Evolutionary conservation across 1,284 basidiomycete species (phyloP), one percentile per base, ranked within the genome.

Genomic region (Pseudozyma tsukubaensis): DNA sequence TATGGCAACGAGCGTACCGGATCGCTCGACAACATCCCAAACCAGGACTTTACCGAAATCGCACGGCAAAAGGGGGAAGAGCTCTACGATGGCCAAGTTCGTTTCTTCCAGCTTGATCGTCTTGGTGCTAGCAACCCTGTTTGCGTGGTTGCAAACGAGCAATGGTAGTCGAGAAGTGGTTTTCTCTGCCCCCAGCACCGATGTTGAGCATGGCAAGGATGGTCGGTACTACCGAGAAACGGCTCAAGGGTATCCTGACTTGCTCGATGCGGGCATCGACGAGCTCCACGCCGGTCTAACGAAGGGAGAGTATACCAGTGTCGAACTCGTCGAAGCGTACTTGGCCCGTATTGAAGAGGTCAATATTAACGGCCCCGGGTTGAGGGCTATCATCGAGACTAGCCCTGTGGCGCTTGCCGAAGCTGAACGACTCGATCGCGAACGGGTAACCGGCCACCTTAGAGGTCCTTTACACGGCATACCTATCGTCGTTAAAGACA

Each of bases 321-420:
- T 70, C 29, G 60, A 73, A 1, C 61, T 73, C 2, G 61, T 71
- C 24, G 1, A 36, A 89, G 90, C 90, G 0, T 92, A 92, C 79
- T 87, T 91, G 57, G 88, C 89, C 4, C 87, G 91, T 4, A 91
- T 91, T 47, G 88, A 89, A 10, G 90, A 92, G 80, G 91, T 91
- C 44, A 91, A 92, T 76, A 49, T 54, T 36, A 19, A 59, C 14
- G 64, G 68, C 9, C 88, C 90, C 2, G 81, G 81, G 2, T 84
- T 92, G 19, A 87, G 89, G 5, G 90, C 90, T 0, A 87, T 92
- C 1, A 86, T 91, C 37, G 90, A 91, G 77, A 86, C 85, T 1
- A 91, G 90, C 68, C 90, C 90, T 70, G 72, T n/a, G 86, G 89
- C 78, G 89, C 89, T 11, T 87, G 86, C 0, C 84, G 80, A 4